Base-by-base conservation (phyloP, 2,329 filamentous ascomycete species). In the Sporothrix euskadiensis region DNA sequence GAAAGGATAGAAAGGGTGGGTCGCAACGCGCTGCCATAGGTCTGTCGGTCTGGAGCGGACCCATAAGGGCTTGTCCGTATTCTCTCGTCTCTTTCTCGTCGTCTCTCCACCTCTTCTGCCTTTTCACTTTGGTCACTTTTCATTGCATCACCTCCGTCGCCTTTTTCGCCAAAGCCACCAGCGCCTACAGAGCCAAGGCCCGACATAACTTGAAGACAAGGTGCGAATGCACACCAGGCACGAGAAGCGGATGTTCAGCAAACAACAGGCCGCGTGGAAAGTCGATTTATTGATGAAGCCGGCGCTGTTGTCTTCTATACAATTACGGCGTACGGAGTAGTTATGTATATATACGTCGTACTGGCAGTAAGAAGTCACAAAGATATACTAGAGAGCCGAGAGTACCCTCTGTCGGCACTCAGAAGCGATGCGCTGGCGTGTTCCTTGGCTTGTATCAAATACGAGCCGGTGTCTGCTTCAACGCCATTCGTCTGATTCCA, bases 1-100 rank as follows among this genome's bases (percentile, higher is more conserved):
- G 47, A 69, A 69, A 30, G 39, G 19, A 30, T 4, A 52, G 47
- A 69, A 69, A 57, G 68, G 72, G 72, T 63, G 69, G 74, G 69
- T 41, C 41, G 7, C 12, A 19, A 52, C 57, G 52, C 66, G 30
- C 39, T 39, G 8, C 32, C 57, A 75, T 74, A 35, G 74, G 74
- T 7, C 61, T 49, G 19, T 35, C 1, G 6, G 59, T 30, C 47
- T 41, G 35, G n/a, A 14, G 10, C 2, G 8, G 54, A 8, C 63
- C 74, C 63, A 72, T 69, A 35, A 2, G 10, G 8, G 19, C 44
- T n/a, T 49, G 30, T n/a, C n/a, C 57, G 12, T 16, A 57, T 65
- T 44, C 49, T 70, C 49, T 41, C 32, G 35, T 54, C 49, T 54
- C 26, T 56, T 69, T 26, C 63, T 35, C 26, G 22, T 52, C 41